Conservation (phyloP, 805 yeast genomes). For the Alloascoidea africana region DNA sequence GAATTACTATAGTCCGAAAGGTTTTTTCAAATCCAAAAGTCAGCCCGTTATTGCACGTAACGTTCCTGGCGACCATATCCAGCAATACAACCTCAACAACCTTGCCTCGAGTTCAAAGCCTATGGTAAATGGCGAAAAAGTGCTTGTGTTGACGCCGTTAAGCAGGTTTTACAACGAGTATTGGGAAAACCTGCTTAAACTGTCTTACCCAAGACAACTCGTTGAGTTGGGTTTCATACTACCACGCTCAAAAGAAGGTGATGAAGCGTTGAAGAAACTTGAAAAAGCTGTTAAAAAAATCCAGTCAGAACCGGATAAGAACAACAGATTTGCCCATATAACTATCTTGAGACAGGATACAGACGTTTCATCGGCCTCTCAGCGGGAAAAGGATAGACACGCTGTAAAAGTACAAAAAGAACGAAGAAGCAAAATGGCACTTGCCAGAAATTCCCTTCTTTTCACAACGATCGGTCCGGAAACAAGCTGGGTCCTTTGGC, state of each 20-base stretch:
- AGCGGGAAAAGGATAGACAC: conserved; percentile 80
- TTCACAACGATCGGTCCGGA: conserved; percentile 82
- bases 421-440: conserved; percentile 81
- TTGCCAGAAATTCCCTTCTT: conserved; percentile 83
- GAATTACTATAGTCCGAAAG: conserved; percentile 9
- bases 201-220: conserved; percentile 73
- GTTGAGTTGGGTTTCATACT: conserved; percentile 85
- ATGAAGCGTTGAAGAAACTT: conserved; percentile 52
- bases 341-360: conserved; percentile 87
- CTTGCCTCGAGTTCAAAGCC: conserved; percentile 61
- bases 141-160: conserved; percentile 82
- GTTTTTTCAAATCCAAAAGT: not conserved
- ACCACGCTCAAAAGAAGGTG: conserved; percentile 76
- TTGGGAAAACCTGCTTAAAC: conserved; percentile 68
- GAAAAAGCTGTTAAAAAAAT: conserved; percentile 62
- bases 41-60: conserved; percentile 2
- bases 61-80: conserved; percentile 13
- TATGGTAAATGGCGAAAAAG: conserved; percentile 62
- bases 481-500: conserved; percentile 93
- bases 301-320: conserved; percentile 47
- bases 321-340: conserved; percentile 65
- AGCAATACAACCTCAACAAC: conserved; percentile 73
- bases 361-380: conserved; percentile 50
- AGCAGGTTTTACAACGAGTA: conserved; percentile 73
- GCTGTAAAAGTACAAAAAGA: conserved; percentile 77